A percentile compares a stretch with the other conserved stretches of the same genome.
phyloP scores from a whole-genome alignment of 108 stramenopile genomes.

The Aurantiochytrium sp. region DNA sequence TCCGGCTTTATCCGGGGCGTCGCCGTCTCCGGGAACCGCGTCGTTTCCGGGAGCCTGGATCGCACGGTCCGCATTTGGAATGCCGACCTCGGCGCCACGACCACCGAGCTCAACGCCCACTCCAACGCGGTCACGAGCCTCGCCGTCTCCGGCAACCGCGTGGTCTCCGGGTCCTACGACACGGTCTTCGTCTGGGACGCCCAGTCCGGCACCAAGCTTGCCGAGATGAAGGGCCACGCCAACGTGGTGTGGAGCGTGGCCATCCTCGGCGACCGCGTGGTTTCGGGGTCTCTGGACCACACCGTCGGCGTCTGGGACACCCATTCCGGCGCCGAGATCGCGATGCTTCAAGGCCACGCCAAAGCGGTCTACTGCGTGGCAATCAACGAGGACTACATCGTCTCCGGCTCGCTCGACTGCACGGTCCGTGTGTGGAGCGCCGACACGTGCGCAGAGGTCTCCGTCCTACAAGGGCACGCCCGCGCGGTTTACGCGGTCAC shows the following conservation, averaged over 20 bases:
- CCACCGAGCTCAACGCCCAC: not conserved
- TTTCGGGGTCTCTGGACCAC: not conserved
- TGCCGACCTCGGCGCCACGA: not conserved
- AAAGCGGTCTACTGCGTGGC: not conserved
- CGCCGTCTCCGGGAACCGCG: not conserved
- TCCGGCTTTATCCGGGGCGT: not conserved
- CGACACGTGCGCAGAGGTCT: not conserved
- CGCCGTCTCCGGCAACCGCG: not conserved
- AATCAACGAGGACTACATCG: not conserved
- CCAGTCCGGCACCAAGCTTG: not conserved
- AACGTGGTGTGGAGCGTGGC: not conserved
- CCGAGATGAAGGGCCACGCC: not conserved
- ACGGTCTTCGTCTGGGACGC: not conserved
- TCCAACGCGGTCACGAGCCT: not conserved
- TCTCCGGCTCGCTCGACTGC: conserved; percentile 11
- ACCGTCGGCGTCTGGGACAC: not conserved
- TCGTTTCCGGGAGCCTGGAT: not conserved
- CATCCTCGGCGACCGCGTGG: not conserved
- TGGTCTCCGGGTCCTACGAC: not conserved
- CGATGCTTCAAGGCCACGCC: not conserved
- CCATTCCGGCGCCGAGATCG: not conserved
- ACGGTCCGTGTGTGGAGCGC: conserved; percentile 15
- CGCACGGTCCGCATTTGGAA: not conserved
- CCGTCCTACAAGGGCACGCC: not conserved
- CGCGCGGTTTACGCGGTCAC: not conserved